Evolutionary conservation across 2,329 filamentous ascomycete genomes (phyloP), one percentile per base, ranked within the genome.

Genomic region (Teratosphaeria gauchensis): DNA sequence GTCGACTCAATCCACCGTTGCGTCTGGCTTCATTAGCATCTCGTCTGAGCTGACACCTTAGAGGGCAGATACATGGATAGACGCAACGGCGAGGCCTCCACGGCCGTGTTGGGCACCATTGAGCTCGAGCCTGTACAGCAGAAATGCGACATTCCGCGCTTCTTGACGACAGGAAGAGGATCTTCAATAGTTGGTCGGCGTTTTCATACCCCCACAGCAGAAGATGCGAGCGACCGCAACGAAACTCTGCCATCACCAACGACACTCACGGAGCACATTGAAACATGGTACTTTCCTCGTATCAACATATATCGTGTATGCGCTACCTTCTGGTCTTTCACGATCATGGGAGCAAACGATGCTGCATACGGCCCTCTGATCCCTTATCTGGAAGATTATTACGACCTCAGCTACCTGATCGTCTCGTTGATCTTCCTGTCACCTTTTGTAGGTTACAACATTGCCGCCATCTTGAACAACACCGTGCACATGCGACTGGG

Each of bases 301-400:
- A 75, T 77, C 51, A 89, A 86, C 68, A 73, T 82, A 4, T 84
- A 76, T 64, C 80, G 85, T 46, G 82, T 83, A 53, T 71, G 82
- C 38, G 77, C 82, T 0, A 80, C 83, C 2, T 83, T 85, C 65
- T 83, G 81, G 72, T 79, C 80, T 4, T 84, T 89, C 63, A 74
- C 85, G 21, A 76, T 88, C 33, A 82, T 87, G 76, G 87, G 87
- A 6, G 80, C 85, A 74, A 87, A 87, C 65, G 87, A 90, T 72
- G 86, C 81, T 9, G 82, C 82, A 28, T 78, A 72, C 38, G 69
- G 69, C 35, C 75, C 76, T 19, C 70, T 80, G 63, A 79, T 81
- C 56, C 78, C 79, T 35, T 81, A 81, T 64, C 76, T 86, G 48
- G 83, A 86, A 74, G 71, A 71, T 12, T 86, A 87, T 73, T 88